Conservation (phyloP, 164 flowering plant species). For the Berberis thunbergii region DNA sequence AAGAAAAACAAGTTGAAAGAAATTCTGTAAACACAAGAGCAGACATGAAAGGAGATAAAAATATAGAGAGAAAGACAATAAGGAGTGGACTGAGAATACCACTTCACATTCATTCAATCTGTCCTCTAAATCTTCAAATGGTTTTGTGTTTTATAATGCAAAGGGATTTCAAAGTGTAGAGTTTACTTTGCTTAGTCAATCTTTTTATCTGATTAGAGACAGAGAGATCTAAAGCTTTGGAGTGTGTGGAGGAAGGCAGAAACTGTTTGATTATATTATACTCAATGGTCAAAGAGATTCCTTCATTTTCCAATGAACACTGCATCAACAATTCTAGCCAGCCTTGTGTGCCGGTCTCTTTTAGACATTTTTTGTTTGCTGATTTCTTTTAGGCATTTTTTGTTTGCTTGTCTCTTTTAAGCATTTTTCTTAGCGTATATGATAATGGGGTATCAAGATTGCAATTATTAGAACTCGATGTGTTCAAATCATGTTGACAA, state of each 20-base stretch:
- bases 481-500: too few species aligned
- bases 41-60: slow-evolving; percentile 13
- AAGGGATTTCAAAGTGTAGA: background rate
- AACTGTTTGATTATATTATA: background rate
- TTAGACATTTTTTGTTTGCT: too few species aligned
- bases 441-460: too few species aligned
- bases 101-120: slow-evolving; percentile 3
- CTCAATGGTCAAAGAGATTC: slow-evolving; percentile 12
- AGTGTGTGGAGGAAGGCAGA: background rate
- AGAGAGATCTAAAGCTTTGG: background rate
- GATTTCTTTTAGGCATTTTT: too few species aligned
- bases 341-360: background rate
- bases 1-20: slow-evolving; percentile 7
- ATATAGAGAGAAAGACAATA: slow-evolving; percentile 8
- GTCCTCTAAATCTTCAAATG: background rate
- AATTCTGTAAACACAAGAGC: slow-evolving; percentile 13
- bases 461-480: too few species aligned
- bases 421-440: too few species aligned
- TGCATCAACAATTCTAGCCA: background rate
- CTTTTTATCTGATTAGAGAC: background rate
- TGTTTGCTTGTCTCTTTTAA: too few species aligned
- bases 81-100: slow-evolving; percentile 20
- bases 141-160: background rate
- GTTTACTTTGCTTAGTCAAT: slow-evolving; percentile 7
- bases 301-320: slow-evolving; percentile 5